These are phyloP conservation scores for Trichoderma sp. DNA, from an alignment of 2,329 filamentous ascomycete genomes.

Conservation along the genomic window DNA sequence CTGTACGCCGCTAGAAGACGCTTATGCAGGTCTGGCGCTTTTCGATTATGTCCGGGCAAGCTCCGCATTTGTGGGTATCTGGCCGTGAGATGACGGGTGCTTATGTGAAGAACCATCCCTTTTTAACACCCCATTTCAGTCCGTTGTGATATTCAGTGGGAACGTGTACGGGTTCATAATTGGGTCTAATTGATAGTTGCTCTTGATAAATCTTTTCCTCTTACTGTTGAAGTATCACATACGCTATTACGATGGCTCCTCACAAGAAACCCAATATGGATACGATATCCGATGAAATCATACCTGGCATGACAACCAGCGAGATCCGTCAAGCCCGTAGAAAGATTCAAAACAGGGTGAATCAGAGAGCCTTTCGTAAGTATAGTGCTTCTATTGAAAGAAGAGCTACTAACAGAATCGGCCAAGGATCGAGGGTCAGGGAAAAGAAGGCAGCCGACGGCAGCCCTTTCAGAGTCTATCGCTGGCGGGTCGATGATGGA, in stretches of 20 bases:
- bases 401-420: neutral
- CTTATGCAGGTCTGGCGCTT: neutral
- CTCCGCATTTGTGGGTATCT: neutral
- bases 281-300: neutral
- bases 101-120: neutral
- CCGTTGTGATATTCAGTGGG: neutral
- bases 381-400: neutral
- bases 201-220: too few relatives aligned
- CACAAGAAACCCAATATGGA: neutral
- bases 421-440: slow-evolving; percentile 12
- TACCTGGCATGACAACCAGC: neutral
- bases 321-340: slow-evolving; percentile 13
- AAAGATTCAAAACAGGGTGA: slow-evolving; percentile 14
- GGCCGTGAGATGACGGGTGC: neutral
- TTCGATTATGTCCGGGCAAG: neutral
- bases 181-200: neutral
- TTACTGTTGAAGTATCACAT: too few relatives aligned
- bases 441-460: neutral
- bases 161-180: neutral
- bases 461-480: slow-evolving; percentile 14
- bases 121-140: neutral
- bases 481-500: slow-evolving; percentile 16
- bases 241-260: too few relatives aligned
- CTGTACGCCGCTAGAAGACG: too few relatives aligned
- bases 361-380: slow-evolving; percentile 21